Evolutionary conservation across 768 basidiomycete genomes (phyloP).

Genomic region (Dendrothele bispora): DNA sequence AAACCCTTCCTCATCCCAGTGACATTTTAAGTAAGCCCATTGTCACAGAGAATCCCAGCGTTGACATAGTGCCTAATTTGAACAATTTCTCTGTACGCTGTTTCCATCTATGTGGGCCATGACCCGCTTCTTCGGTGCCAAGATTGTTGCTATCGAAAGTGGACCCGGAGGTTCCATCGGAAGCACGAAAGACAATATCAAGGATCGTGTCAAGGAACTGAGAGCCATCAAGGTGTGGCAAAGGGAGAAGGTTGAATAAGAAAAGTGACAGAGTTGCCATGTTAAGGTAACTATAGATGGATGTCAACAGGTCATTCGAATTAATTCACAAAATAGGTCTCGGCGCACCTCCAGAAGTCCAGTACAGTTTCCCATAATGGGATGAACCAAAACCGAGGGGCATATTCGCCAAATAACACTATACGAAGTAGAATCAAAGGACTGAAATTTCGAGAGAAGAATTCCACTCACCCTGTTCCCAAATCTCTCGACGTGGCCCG

Average conservation of each 20-base stretch:
- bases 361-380: constrained; percentile 41
- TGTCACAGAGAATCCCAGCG: no score
- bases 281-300: constrained; percentile 51
- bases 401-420: constrained; percentile 56
- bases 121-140: no score
- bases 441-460: not conserved
- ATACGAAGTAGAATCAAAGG: constrained; percentile 2
- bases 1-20: no score
- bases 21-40: no score
- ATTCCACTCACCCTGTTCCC: constrained; percentile 56
- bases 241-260: constrained; percentile 79
- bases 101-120: no score
- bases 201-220: constrained; percentile 45
- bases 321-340: no score
- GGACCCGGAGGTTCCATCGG: no score
- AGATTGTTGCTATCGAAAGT: no score
- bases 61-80: no score
- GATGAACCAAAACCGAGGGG: constrained; percentile 41
- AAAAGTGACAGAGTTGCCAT: constrained; percentile 77
- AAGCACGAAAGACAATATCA: constrained; percentile 10
- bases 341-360: constrained; percentile 60
- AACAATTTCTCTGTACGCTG: no score
- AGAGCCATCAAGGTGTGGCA: constrained; percentile 70
- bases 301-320: no score
- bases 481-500: constrained; percentile 65